Conservation (phyloP, 805 yeast species). For the Candida stauntonica region DNA sequence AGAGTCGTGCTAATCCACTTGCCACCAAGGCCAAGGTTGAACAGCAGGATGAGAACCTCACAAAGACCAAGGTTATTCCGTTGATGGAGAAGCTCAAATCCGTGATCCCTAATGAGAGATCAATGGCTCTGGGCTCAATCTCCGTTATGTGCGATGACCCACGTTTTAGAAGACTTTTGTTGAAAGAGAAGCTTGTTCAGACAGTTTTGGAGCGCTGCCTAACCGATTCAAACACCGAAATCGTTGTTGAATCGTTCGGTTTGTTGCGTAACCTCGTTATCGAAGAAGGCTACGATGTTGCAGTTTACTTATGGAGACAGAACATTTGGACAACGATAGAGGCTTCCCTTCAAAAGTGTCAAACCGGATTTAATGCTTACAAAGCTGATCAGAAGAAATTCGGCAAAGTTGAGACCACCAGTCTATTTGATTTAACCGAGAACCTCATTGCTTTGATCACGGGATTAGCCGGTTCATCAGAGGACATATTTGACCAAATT, state of each 20-base stretch:
- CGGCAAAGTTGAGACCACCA: slow-evolving; percentile 38
- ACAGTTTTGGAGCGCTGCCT: slow-evolving; percentile 59
- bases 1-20: slow-evolving; percentile 34
- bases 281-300: slow-evolving; percentile 85
- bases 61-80: slow-evolving; percentile 60
- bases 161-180: slow-evolving; percentile 52
- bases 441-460: slow-evolving; percentile 66
- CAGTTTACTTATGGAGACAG: slow-evolving; percentile 70
- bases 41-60: slow-evolving; percentile 42
- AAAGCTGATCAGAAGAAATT: slow-evolving; percentile 23
- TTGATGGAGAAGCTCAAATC: slow-evolving; percentile 61
- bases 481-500: slow-evolving; percentile 48
- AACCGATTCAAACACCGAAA: slow-evolving; percentile 65
- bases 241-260: slow-evolving; percentile 78
- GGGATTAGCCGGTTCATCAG: slow-evolving; percentile 61
- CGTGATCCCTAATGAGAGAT: slow-evolving; percentile 62
- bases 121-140: slow-evolving; percentile 73
- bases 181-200: slow-evolving; percentile 69
- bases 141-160: slow-evolving; percentile 68
- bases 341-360: slow-evolving; percentile 46
- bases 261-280: slow-evolving; percentile 72
- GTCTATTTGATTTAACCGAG: slow-evolving; percentile 65
- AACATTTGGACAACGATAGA: slow-evolving; percentile 66
- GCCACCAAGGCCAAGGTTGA: slow-evolving; percentile 30
- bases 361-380: slow-evolving; percentile 43